These are phyloP conservation scores for Saposhnikovia divaricata DNA, from an alignment of 129 eudicot species.

Conservation along the genomic window DNA sequence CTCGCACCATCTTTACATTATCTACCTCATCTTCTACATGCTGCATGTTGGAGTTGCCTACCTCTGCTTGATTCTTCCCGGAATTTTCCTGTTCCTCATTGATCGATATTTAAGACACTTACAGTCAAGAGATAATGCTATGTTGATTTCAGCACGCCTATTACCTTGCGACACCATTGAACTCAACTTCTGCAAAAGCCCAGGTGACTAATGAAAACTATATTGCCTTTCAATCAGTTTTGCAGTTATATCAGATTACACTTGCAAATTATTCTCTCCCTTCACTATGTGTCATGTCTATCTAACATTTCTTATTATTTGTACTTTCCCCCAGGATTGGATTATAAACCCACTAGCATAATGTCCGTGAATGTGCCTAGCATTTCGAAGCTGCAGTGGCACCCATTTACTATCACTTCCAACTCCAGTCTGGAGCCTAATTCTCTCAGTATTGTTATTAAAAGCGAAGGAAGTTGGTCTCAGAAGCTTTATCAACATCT, in stretches of 20 bases:
- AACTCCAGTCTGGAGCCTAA: conserved; percentile 47
- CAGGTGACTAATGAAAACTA: conserved; percentile 19
- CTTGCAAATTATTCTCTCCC: not conserved
- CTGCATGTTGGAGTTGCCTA: conserved; percentile 61
- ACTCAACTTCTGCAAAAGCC: conserved; percentile 52
- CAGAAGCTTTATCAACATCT: conserved; percentile 39
- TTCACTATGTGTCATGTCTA: not conserved
- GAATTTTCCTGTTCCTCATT: conserved; percentile 59
- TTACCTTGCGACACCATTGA: conserved; percentile 45
- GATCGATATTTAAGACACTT: conserved; percentile 63
- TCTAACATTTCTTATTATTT: not conserved
- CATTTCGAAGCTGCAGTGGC: conserved; percentile 68
- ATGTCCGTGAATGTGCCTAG: conserved; percentile 50
- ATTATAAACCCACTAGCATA: conserved; percentile 48
- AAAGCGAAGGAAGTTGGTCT: conserved; percentile 60
- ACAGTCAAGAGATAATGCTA: conserved; percentile 39
- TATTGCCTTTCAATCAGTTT: not conserved
- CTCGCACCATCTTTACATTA: conserved; percentile 51
- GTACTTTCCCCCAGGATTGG: conserved; percentile 31
- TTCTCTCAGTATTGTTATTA: conserved; percentile 42
- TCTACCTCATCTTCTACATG: conserved; percentile 48
- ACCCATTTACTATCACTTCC: conserved; percentile 63
- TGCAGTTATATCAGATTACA: not conserved
- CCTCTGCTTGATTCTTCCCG: conserved; percentile 58
- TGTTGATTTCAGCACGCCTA: conserved; percentile 43